phyloP scores from a whole-genome alignment of 768 basidiomycete genomes.

The Daedalea quercina region DNA sequence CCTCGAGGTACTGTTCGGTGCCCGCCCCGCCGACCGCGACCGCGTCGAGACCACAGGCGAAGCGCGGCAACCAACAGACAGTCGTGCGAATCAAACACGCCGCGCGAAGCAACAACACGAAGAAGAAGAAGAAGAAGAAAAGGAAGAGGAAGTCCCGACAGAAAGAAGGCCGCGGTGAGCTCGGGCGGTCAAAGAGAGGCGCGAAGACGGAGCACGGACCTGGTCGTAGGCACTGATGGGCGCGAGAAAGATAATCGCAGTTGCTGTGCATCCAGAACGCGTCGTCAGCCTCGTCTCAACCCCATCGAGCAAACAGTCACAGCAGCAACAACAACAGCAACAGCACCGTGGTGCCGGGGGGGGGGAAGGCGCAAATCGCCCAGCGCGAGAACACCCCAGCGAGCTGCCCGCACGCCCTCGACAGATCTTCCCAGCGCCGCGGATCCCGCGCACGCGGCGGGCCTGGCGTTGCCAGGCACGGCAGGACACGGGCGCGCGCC shows the following conservation, averaged over 20 bases:
- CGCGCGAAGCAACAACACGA: not conserved
- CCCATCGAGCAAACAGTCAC: too few relatives aligned
- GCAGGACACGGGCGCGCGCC: not conserved
- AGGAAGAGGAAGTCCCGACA: too few relatives aligned
- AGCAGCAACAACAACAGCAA: too few relatives aligned
- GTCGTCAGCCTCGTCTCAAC: too few relatives aligned
- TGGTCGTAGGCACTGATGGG: conserved; percentile 87
- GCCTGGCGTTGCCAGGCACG: conserved; percentile 1
- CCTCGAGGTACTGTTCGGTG: conserved; percentile 61
- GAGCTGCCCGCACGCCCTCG: too few relatives aligned
- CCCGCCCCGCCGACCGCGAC: not conserved
- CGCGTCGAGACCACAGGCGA: conserved; percentile 8
- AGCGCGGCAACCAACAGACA: not conserved
- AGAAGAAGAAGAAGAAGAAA: too few relatives aligned
- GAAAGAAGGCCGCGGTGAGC: too few relatives aligned
- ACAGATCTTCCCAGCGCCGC: not conserved
- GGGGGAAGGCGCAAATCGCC: too few relatives aligned
- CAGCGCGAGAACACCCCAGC: too few relatives aligned
- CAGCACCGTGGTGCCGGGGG: too few relatives aligned
- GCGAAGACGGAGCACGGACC: conserved; percentile 31
- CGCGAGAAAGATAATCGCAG: conserved; percentile 81
- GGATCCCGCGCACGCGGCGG: not conserved
- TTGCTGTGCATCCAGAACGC: conserved; percentile 36
- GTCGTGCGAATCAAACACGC: not conserved
- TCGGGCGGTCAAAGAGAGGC: not conserved